These are phyloP conservation scores for Achaetomium macrosporum DNA, from an alignment of 2,329 filamentous ascomycete species.

Conservation along the genomic window DNA sequence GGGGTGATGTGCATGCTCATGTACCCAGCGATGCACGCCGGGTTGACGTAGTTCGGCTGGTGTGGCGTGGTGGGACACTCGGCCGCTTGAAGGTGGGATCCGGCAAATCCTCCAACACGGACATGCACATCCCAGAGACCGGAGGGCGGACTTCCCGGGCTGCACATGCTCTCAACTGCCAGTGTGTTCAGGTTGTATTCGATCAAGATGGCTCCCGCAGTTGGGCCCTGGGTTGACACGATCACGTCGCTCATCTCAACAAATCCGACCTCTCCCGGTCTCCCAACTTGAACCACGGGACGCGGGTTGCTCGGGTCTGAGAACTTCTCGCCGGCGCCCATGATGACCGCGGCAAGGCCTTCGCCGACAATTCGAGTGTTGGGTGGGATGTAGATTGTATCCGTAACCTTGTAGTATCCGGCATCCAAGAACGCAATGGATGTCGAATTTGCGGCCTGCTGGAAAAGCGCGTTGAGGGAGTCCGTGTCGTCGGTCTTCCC, in stretches of 20 bases:
- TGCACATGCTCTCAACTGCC: slow-evolving; percentile 18
- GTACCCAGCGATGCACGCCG: slow-evolving; percentile 34
- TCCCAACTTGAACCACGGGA: slow-evolving; percentile 57
- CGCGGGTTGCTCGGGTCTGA: slow-evolving; percentile 52
- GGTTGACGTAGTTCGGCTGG: slow-evolving; percentile 21
- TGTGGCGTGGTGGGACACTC: slow-evolving; percentile 55
- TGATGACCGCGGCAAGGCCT: slow-evolving; percentile 42
- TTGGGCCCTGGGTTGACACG: slow-evolving; percentile 60
- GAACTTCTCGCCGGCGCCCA: slow-evolving; percentile 53
- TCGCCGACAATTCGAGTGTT: slow-evolving; percentile 55
- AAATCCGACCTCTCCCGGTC: slow-evolving; percentile 54
- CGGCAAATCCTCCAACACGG: slow-evolving; percentile 65
- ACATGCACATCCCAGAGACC: slow-evolving; percentile 73
- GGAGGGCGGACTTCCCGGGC: slow-evolving; percentile 30
- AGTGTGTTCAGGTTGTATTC: slow-evolving; percentile 62
- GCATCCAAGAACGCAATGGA: slow-evolving; percentile 57
- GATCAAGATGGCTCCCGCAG: slow-evolving; percentile 63
- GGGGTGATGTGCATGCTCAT: slow-evolving; percentile 39
- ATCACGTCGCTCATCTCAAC: slow-evolving; percentile 70
- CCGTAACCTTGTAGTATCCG: slow-evolving; percentile 55
- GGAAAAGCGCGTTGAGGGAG: slow-evolving; percentile 29
- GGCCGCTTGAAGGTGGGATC: slow-evolving; percentile 61
- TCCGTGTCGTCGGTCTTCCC: slow-evolving; percentile 58
- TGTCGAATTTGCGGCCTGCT: slow-evolving; percentile 35
- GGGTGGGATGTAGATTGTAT: slow-evolving; percentile 45